phyloP scores from a whole-genome alignment of 176 grass and related monocot genomes.

The Musa troglodytarum region DNA sequence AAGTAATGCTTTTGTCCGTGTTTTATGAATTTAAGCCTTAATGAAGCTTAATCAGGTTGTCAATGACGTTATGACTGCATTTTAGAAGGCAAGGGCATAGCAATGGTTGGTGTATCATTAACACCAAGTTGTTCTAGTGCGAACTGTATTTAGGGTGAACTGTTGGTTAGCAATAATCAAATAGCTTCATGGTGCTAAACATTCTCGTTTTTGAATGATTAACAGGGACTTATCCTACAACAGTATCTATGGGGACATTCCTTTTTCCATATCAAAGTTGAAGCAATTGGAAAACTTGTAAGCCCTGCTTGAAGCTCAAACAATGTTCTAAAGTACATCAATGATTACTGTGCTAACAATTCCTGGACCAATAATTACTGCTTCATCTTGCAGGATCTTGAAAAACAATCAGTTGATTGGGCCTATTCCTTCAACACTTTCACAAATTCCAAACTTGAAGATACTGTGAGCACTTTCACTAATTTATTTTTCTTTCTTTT shows the following conservation, averaged over 20 bases:
- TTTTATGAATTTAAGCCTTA: neutral
- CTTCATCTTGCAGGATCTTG: conserved; percentile 46
- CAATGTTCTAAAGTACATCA: neutral
- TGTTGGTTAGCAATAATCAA: neutral
- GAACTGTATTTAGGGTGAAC: no score
- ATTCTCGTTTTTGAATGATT: neutral
- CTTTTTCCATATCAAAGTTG: conserved; percentile 83
- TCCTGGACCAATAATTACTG: neutral
- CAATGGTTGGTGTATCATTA: no score
- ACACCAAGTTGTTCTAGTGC: no score
- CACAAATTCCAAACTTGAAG: conserved; percentile 91
- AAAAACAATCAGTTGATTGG: conserved; percentile 92
- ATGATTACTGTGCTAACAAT: neutral
- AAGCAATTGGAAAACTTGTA: conserved; percentile 82
- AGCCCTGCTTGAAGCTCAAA: conserved; percentile 8
- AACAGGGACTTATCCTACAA: conserved; percentile 87
- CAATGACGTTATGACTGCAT: neutral
- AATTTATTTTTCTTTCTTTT: neutral
- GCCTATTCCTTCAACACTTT: conserved; percentile 73
- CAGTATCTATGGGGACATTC: conserved; percentile 84
- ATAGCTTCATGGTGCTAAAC: neutral
- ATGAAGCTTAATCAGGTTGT: neutral
- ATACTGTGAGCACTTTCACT: conserved; percentile 49
- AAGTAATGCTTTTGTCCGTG: neutral
- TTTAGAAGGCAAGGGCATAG: neutral